A percentile compares a stretch with the other conserved stretches of the same genome.
Evolutionary conservation across 2,329 filamentous ascomycete species (phyloP).

Genomic region (Ceratocystis lukuohia): DNA sequence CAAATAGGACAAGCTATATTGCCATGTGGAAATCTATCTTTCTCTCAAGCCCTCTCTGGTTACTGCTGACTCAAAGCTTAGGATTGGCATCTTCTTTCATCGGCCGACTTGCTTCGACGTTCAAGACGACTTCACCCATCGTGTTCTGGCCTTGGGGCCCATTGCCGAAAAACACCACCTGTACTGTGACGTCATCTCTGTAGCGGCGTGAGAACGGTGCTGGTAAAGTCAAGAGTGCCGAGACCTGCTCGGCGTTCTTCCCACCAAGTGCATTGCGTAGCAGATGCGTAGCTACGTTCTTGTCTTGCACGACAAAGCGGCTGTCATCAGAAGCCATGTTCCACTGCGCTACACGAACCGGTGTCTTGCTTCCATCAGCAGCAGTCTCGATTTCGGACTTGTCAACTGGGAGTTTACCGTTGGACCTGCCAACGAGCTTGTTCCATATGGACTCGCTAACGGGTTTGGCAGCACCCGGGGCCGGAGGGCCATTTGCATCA

Average conservation of each 20-base stretch:
- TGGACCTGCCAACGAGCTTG: slow-evolving; percentile 36
- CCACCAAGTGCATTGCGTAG: slow-evolving; percentile 91
- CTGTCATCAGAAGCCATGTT: slow-evolving; percentile 61
- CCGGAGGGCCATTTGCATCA: slow-evolving; percentile 51
- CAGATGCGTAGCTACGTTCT: slow-evolving; percentile 90
- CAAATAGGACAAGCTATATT: background rate
- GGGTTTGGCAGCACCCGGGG: slow-evolving; percentile 41
- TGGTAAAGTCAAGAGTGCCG: slow-evolving; percentile 78
- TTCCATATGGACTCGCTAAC: slow-evolving; percentile 55
- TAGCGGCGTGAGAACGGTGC: slow-evolving; percentile 86
- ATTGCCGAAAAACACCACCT: slow-evolving; percentile 96
- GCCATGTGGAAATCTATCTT: background rate
- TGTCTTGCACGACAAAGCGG: slow-evolving; percentile 87
- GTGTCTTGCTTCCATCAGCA: slow-evolving; percentile 62
- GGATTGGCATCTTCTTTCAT: slow-evolving; percentile 27
- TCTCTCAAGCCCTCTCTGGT: background rate
- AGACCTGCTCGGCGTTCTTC: slow-evolving; percentile 85
- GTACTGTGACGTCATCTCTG: slow-evolving; percentile 87
- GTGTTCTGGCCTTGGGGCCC: slow-evolving; percentile 38
- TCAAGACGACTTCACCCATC: slow-evolving; percentile 66
- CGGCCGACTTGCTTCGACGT: slow-evolving; percentile 61
- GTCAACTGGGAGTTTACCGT: slow-evolving; percentile 56
- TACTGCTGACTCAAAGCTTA: slow-evolving; percentile 27
- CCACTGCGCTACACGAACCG: slow-evolving; percentile 85
- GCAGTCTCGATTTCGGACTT: slow-evolving; percentile 46